Evolutionary conservation across 1,284 basidiomycete genomes (phyloP).

Genomic region (Rhizoctonia solani): DNA sequence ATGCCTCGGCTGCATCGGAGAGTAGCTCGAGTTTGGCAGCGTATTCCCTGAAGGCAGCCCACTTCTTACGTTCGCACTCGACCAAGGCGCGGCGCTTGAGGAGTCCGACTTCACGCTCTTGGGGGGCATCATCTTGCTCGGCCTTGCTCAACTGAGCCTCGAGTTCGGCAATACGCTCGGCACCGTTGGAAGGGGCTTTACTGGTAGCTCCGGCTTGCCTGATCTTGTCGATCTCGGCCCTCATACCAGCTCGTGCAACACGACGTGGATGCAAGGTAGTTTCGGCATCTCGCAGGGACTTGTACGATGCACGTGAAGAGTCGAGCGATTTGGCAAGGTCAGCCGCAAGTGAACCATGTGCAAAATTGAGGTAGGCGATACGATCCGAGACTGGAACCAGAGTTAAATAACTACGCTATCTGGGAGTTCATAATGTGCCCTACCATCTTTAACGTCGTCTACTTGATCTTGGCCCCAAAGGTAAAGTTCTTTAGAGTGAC

Average conservation of each 20-base stretch:
- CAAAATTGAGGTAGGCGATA: slow-evolving; percentile 74
- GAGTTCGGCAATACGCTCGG: slow-evolving; percentile 66
- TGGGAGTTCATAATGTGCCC: too few relatives aligned
- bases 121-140: slow-evolving; percentile 62
- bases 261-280: slow-evolving; percentile 60
- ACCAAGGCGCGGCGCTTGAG: slow-evolving; percentile 71
- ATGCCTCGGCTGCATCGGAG: slow-evolving; percentile 65
- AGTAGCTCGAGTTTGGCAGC: slow-evolving; percentile 74
- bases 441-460: slow-evolving; percentile 75
- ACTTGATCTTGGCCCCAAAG: slow-evolving; percentile 73
- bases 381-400: slow-evolving; percentile 55
- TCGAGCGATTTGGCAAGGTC: slow-evolving; percentile 65
- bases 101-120: slow-evolving; percentile 68
- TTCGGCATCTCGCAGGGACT: slow-evolving; percentile 72
- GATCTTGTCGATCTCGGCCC: slow-evolving; percentile 63
- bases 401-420: slow-evolving; percentile 37
- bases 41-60: slow-evolving; percentile 79
- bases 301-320: slow-evolving; percentile 63
- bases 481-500: slow-evolving; percentile 78
- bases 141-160: slow-evolving; percentile 64
- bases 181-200: slow-evolving; percentile 49
- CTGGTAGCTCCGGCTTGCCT: slow-evolving; percentile 60
- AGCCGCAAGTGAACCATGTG: slow-evolving; percentile 65
- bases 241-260: slow-evolving; percentile 58
- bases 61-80: slow-evolving; percentile 72